Percentiles rank a stretch among this genome's conserved stretches.
These are phyloP conservation scores for Viola odorata DNA, from an alignment of 345 rosid species.

Conservation along the genomic window DNA sequence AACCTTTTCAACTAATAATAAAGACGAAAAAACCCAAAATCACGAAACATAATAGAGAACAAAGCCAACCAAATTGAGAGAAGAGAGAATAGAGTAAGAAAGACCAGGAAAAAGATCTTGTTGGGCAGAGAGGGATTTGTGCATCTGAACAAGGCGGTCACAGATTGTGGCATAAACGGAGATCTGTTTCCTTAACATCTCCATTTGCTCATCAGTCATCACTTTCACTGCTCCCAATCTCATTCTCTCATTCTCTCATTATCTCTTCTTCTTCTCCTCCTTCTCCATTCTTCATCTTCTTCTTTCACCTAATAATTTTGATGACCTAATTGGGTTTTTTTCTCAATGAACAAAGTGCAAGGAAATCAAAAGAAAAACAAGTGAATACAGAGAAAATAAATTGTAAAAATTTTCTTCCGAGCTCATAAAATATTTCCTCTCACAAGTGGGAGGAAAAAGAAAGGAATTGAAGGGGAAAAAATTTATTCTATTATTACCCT, in stretches of 20 bases:
- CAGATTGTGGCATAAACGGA: slow-evolving; percentile 47
- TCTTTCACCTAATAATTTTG: neutral
- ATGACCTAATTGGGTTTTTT: no score
- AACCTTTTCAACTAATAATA: no score
- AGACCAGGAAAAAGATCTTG: slow-evolving; percentile 36
- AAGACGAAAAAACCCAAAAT: neutral
- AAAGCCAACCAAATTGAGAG: neutral
- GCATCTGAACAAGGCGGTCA: slow-evolving; percentile 55
- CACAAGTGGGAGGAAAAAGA: no score
- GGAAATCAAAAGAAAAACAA: no score
- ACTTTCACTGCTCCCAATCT: slow-evolving; percentile 24
- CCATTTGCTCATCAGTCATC: slow-evolving; percentile 83
- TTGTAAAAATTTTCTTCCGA: no score
- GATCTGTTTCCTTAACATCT: slow-evolving; percentile 61
- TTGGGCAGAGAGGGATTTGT: slow-evolving; percentile 36
- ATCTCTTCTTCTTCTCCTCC: neutral
- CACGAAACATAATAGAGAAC: neutral
- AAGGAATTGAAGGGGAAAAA: no score
- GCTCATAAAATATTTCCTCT: no score
- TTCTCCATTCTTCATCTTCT: neutral
- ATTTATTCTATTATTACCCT: no score
- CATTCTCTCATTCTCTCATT: neutral
- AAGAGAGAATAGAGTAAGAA: neutral
- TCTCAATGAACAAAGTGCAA: no score
- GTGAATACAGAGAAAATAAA: no score